Evolutionary conservation across 345 rosid species (phyloP).

Genomic region (Eucalyptus cloeziana): DNA sequence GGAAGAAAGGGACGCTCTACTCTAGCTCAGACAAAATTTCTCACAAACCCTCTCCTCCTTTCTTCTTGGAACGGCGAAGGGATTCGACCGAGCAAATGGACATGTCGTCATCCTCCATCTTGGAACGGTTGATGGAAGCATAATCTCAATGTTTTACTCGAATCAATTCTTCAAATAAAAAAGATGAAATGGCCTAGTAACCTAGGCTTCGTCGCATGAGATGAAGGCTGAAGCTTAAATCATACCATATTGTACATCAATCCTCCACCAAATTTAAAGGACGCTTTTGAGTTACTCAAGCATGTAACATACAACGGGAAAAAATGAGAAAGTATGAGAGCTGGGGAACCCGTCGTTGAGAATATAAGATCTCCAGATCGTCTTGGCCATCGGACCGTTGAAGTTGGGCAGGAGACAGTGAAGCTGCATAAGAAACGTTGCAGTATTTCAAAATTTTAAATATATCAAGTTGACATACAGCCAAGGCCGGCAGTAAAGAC

Average conservation of each 20-base stretch:
- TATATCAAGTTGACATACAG: conserved; percentile 29
- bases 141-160: neutral
- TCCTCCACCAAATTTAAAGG: neutral
- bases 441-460: conserved; percentile 55
- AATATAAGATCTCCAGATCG: neutral
- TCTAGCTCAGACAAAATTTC: neutral
- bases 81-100: neutral
- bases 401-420: conserved; percentile 37
- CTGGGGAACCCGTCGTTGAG: neutral
- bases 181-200: neutral
- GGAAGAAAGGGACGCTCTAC: neutral
- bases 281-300: neutral
- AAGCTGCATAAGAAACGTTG: conserved; percentile 42
- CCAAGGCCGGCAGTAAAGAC: conserved; percentile 11
- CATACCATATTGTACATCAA: neutral
- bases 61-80: neutral
- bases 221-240: neutral
- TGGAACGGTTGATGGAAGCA: neutral
- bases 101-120: neutral
- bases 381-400: neutral
- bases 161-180: neutral
- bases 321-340: neutral
- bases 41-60: neutral
- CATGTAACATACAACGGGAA: neutral
- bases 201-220: neutral